Base-by-base conservation (phyloP, 768 basidiomycete species). In the Tubosaeta sp. region DNA sequence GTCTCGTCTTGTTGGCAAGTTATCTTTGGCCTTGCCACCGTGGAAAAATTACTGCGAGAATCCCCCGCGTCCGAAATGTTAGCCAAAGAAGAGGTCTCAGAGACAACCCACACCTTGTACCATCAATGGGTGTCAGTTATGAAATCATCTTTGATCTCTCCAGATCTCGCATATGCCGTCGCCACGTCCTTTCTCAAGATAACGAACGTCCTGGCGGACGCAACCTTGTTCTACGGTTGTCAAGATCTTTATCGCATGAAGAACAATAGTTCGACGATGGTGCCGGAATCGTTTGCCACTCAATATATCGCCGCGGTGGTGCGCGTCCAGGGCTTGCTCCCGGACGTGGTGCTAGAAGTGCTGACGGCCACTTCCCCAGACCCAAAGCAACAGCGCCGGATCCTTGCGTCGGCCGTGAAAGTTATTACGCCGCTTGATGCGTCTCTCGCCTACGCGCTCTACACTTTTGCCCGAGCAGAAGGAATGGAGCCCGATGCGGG, bases 131-230 rank as follows among this genome's bases (percentile, higher is more conserved):
- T 57, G 49, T 61, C 26, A 37, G 52, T 44, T 50, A 58, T 48
- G 13, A 48, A 50, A n/a, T 19, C 58, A 52, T 25, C 61, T 64
- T 51, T 59, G 3, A 65, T 78, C 7, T 62, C 70, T n/a, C 72
- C 72, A 19, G 53, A 55, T 37, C 41, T 67, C 19, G 42, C 55
- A 4, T 54, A 57, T 26, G 68, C 69, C 8, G 65, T 80, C 33
- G 56, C 72, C 5, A 65, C 71, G 6, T 64, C 76, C 1, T 81
- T 83, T 59, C 64, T 83, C 29, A 76, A 69, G 41, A 59, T 82
- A 31, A 72, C 80, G 8, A 71, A 65, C 14, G 52, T 61, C n/a
- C 64, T 74, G 6, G 59, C 54, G 6, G 78, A 82, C 48, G 59
- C 50, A 1, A 54, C 63, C 9, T 57, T 83, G 11, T 64, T 69